Evolutionary conservation across 75 land plant genomes (phyloP).

Genomic region (Pinus taeda): DNA sequence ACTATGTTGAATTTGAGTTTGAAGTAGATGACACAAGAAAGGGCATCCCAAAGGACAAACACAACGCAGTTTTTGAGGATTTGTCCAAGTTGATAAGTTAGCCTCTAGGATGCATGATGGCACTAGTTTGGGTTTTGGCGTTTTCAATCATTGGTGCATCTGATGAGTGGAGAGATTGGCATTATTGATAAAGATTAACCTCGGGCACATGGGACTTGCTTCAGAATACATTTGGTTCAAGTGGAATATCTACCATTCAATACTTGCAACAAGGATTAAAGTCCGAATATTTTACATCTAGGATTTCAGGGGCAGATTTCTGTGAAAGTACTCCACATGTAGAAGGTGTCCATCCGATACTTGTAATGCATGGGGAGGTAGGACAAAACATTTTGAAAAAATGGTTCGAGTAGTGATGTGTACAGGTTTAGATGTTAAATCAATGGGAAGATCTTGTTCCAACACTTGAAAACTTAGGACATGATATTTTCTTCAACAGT

Average conservation of each 20-base stretch:
- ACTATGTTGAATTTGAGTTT: slow-evolving; percentile 50
- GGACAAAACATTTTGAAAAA: slow-evolving; percentile 25
- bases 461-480: slow-evolving; percentile 26
- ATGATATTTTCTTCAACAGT: slow-evolving; percentile 20
- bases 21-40: slow-evolving; percentile 83
- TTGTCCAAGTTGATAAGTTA: too few species aligned
- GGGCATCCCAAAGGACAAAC: too few species aligned
- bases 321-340: background rate
- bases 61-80: too few species aligned
- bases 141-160: too few species aligned
- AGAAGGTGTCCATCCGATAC: slow-evolving; percentile 40
- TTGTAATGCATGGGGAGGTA: slow-evolving; percentile 47
- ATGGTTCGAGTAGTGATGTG: slow-evolving; percentile 48
- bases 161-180: slow-evolving; percentile 74
- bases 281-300: background rate
- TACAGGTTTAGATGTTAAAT: too few species aligned
- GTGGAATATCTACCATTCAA: background rate
- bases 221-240: slow-evolving; percentile 8
- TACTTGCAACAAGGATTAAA: slow-evolving; percentile 3
- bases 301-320: background rate
- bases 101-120: too few species aligned
- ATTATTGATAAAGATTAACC: slow-evolving; percentile 60
- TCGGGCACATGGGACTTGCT: slow-evolving; percentile 58
- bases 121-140: too few species aligned
- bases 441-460: too few species aligned